Percentiles rank a stretch among this genome's conserved stretches.
Evolutionary conservation across 2,329 filamentous ascomycete species (phyloP).

Genomic region (Magnaporthiopsis rhizophila): DNA sequence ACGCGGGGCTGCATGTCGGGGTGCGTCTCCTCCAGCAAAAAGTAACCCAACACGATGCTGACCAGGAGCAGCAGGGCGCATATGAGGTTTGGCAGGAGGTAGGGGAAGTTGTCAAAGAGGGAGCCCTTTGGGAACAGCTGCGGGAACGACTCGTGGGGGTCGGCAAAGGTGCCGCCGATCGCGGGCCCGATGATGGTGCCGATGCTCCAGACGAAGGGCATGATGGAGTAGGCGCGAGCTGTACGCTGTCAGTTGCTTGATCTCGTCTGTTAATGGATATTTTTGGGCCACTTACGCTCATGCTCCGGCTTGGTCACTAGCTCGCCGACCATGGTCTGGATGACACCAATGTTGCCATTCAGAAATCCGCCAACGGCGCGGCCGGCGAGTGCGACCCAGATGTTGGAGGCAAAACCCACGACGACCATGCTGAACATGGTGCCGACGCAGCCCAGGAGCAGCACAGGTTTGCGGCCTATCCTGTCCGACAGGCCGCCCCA

Average conservation of each 20-base stretch:
- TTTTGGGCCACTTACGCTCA: slow-evolving; percentile 55
- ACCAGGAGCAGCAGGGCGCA: slow-evolving; percentile 69
- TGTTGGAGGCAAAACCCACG: slow-evolving; percentile 74
- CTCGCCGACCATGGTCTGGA: slow-evolving; percentile 90
- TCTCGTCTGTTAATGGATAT: too few species aligned
- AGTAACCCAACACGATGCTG: slow-evolving; percentile 72
- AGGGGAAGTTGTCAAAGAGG: slow-evolving; percentile 73
- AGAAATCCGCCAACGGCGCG: slow-evolving; percentile 71
- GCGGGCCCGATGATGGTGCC: slow-evolving; percentile 85
- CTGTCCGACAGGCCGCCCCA: slow-evolving; percentile 81
- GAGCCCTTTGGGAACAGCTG: slow-evolving; percentile 56
- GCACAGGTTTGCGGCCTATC: slow-evolving; percentile 76
- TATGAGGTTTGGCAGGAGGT: slow-evolving; percentile 80
- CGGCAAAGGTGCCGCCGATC: slow-evolving; percentile 79
- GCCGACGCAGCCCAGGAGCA: slow-evolving; percentile 72
- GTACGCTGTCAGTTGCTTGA: slow-evolving; percentile 10
- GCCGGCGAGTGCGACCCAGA: slow-evolving; percentile 74
- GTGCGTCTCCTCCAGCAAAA: slow-evolving; percentile 82
- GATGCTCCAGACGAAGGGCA: slow-evolving; percentile 92
- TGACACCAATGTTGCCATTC: slow-evolving; percentile 87
- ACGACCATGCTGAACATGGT: slow-evolving; percentile 77
- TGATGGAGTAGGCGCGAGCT: slow-evolving; percentile 81
- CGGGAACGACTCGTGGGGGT: slow-evolving; percentile 69
- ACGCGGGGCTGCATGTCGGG: slow-evolving; percentile 63
- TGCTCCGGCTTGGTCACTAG: slow-evolving; percentile 76